Percentiles rank a stretch among this genome's conserved stretches.
Conservation (phyloP, 106 monocot species). For the Chionographis japonica region DNA sequence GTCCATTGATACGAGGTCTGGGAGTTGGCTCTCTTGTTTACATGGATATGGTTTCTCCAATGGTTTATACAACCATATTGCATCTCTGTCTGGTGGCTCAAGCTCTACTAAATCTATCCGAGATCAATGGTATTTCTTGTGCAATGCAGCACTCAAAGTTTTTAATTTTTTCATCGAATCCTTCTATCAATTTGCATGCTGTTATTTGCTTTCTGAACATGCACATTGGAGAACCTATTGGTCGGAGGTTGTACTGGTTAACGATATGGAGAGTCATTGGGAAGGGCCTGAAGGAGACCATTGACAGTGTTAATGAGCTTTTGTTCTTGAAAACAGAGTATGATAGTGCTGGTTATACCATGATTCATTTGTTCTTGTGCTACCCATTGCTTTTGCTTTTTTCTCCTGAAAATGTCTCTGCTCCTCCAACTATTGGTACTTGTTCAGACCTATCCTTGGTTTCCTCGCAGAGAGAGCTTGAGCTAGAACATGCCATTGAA, state of each 20-base stretch:
- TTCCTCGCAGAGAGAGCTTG: conserved; percentile 15
- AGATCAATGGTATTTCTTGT: conserved; percentile 5
- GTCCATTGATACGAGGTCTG: conserved; percentile 4
- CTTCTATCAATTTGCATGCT: conserved; percentile 22
- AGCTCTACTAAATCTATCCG: conserved; percentile 8
- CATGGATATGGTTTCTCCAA: conserved; percentile 35
- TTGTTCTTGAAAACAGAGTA: conserved; percentile 4
- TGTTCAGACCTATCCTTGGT: conserved; percentile 5
- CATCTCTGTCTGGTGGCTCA: conserved; percentile 23
- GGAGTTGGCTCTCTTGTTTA: conserved; percentile 7
- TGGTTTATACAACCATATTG: conserved; percentile 28
- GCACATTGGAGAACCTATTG: conserved; percentile 7
- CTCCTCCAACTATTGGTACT: not conserved
- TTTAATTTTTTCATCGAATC: conserved; percentile 9
- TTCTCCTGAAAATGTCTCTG: not conserved
- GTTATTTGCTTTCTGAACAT: conserved; percentile 30
- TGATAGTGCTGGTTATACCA: not conserved
- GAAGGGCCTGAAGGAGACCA: conserved; percentile 17
- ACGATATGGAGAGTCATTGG: conserved; percentile 28
- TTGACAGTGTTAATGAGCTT: not conserved
- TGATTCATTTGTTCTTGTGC: conserved; percentile 28
- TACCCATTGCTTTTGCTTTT: conserved; percentile 23
- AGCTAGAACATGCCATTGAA: conserved; percentile 19
- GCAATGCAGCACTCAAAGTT: conserved; percentile 7
- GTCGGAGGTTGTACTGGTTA: conserved; percentile 11